Evolutionary conservation across 2,329 filamentous ascomycete genomes (phyloP).

Genomic region (Epichloe scottii): DNA sequence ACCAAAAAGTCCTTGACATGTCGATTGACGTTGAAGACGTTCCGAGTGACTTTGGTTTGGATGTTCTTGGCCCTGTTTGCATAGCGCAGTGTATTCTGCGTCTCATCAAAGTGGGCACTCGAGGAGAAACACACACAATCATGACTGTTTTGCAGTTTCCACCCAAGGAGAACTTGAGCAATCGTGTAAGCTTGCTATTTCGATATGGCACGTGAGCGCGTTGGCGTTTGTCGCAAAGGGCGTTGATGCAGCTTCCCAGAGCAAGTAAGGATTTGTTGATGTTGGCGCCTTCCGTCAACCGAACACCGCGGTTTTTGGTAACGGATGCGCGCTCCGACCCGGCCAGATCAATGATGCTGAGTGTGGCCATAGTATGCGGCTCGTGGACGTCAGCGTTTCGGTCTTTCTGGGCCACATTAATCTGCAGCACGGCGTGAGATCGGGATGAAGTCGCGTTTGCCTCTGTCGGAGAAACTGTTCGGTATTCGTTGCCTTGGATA

Average conservation of each 20-base stretch:
- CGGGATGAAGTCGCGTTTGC: constrained; percentile 95
- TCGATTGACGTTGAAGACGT: constrained; percentile 97
- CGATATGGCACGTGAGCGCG: constrained; percentile 92
- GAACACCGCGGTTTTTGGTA: constrained; percentile 89
- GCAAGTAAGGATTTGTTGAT: constrained; percentile 98
- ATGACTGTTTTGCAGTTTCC: constrained; percentile 99
- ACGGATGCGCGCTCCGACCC: constrained; percentile 93
- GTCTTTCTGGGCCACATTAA: constrained; percentile 91
- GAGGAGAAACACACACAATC: constrained; percentile 97
- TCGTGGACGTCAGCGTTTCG: constrained; percentile 86
- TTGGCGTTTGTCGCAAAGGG: constrained; percentile 84
- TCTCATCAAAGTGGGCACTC: constrained; percentile 94
- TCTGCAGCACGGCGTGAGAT: constrained; percentile 93
- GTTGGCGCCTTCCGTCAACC: constrained; percentile 87
- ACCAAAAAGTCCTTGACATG: constrained; percentile 98
- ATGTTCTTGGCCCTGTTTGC: constrained; percentile 98
- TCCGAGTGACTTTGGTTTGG: constrained; percentile 97
- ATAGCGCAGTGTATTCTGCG: constrained; percentile 93
- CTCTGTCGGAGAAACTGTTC: constrained; percentile 92
- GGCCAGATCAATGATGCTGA: constrained; percentile 95
- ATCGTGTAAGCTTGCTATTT: constrained; percentile 90
- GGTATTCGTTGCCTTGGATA: constrained; percentile 82
- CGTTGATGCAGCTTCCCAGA: constrained; percentile 94
- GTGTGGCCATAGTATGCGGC: constrained; percentile 92
- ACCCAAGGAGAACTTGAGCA: constrained; percentile 92